Percentiles rank a stretch among this genome's conserved stretches.
These are phyloP conservation scores for Kokia cookei DNA, from an alignment of 441 rosid genomes.

Conservation along the genomic window DNA sequence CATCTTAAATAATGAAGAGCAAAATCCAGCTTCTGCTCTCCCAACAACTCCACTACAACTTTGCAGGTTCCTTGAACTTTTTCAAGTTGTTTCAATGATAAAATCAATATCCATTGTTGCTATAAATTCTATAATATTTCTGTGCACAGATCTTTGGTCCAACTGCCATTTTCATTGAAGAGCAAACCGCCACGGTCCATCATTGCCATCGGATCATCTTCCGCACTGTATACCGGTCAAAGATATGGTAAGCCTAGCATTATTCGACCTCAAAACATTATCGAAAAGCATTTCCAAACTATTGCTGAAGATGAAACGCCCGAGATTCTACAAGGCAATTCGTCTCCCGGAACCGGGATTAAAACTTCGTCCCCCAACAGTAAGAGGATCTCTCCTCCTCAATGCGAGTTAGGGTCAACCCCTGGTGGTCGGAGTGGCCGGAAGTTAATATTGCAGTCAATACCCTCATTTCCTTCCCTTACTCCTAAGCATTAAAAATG, in stretches of 20 bases:
- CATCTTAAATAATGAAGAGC: slow-evolving; percentile 50
- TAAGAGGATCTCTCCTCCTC: slow-evolving; percentile 95
- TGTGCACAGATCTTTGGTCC: slow-evolving; percentile 54
- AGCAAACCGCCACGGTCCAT: slow-evolving; percentile 66
- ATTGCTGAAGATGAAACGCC: slow-evolving; percentile 58
- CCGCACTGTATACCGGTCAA: slow-evolving; percentile 27
- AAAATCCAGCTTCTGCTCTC: slow-evolving; percentile 41
- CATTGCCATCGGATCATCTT: slow-evolving; percentile 57
- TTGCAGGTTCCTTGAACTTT: slow-evolving; percentile 9
- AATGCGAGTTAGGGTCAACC: slow-evolving; percentile 47
- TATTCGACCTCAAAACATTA: slow-evolving; percentile 32
- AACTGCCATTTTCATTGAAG: slow-evolving; percentile 54
- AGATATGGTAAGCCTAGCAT: slow-evolving; percentile 41
- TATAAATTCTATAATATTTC: neutral
- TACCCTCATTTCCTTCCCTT: slow-evolving; percentile 76
- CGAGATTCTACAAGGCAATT: slow-evolving; percentile 44
- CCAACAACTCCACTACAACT: slow-evolving; percentile 65
- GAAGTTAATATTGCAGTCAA: slow-evolving; percentile 83
- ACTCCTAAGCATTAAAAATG: slow-evolving; percentile 44
- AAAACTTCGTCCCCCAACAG: slow-evolving; percentile 86
- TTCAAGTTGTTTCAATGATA: slow-evolving; percentile 20
- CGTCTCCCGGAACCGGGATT: slow-evolving; percentile 31
- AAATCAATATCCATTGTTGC: slow-evolving; percentile 2
- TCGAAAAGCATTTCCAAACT: slow-evolving; percentile 43
- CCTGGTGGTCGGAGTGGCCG: slow-evolving; percentile 64